Percentiles rank a stretch among this genome's conserved stretches.
Conservation (phyloP, 2,329 filamentous ascomycete species). For the Xylariaceae sp. region DNA sequence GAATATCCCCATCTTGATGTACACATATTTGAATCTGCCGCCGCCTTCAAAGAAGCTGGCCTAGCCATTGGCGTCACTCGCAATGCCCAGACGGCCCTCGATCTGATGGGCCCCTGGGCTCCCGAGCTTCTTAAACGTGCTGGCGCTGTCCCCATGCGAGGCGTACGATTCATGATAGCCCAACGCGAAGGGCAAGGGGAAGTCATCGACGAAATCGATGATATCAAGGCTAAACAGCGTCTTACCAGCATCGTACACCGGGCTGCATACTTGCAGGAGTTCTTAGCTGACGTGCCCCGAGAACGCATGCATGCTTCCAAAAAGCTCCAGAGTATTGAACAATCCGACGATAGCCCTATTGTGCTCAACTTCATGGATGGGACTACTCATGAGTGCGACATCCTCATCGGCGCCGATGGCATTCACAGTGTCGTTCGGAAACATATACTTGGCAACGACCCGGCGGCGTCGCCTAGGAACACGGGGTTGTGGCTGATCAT, state of each 20-base stretch:
- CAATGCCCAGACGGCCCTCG: slow-evolving; percentile 15
- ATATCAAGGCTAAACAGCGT: slow-evolving; percentile 3
- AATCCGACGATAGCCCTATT: slow-evolving; percentile 1
- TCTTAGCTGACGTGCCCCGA: slow-evolving; percentile 9
- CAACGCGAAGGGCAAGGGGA: slow-evolving; percentile 8
- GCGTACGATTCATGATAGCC: slow-evolving; percentile 16
- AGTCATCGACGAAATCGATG: slow-evolving; percentile 7
- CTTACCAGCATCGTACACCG: slow-evolving; percentile 13
- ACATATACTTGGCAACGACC: slow-evolving; percentile 22
- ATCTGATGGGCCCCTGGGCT: slow-evolving; percentile 12
- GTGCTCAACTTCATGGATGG: slow-evolving; percentile 14
- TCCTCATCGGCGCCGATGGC: slow-evolving; percentile 32
- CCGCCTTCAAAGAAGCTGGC: slow-evolving; percentile 12
- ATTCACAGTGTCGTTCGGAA: slow-evolving; percentile 30
- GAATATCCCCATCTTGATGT: slow-evolving; percentile 11
- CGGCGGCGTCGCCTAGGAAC: slow-evolving; percentile 12
- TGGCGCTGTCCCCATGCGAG: slow-evolving; percentile 15
- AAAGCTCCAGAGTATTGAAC: slow-evolving; percentile 9
- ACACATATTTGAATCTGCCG: slow-evolving; percentile 15
- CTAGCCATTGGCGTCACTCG: slow-evolving; percentile 13
- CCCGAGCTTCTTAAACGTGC: slow-evolving; percentile 10
- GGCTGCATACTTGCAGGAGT: slow-evolving; percentile 11
- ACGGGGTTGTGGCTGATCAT: slow-evolving; percentile 15
- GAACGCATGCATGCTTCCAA: slow-evolving; percentile 17
- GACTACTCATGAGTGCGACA: slow-evolving; percentile 21